Base-by-base conservation (phyloP, 495 filamentous ascomycete genomes). In the Aspergillus nidulans region DNA sequence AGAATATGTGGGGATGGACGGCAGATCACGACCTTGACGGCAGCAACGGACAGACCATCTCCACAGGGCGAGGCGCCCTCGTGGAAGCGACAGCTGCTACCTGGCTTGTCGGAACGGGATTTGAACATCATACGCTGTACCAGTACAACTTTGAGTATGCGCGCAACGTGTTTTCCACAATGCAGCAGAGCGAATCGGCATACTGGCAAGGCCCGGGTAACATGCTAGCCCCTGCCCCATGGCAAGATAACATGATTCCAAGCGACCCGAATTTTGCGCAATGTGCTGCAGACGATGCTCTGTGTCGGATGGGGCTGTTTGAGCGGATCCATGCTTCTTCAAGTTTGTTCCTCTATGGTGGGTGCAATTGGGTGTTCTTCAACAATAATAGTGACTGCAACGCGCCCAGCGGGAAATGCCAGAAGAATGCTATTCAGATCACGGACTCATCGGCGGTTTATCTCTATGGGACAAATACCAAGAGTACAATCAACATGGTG, bases 1-100 rank as follows among this genome's bases (percentile, higher is more conserved):
- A 84, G 57, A 77, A 80, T 58, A 70, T 84, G 61, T 84, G 81
- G 80, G 76, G 74, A 48, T 84, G 80, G 81, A 79, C 77, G 6
- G 78, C 77, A 0, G 79, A 82, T 56, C 80, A 81, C 59, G 68
- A 72, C 26, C 70, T 82, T 0, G 77, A 82, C 49, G 64, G 67
- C 16, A 50, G 53, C 15, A 63, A 60, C 41, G 52, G 53, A 0
- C 74, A 77, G 19, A 71, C 63, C 41, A 80, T 83, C 51, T 67
- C 76, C 48, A 76, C 73, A 3, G 81, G 76, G 10, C 73, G 80
- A 6, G 79, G 79, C 8, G 49, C 76, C 4, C 66, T 82, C 6
- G 63, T 82, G 23, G 77, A 82, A 63, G 69, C 72, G 4, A 76
- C 66, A 12, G 56, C 57, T 9, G 76, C 61, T 1, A 76, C 71